These are phyloP conservation scores for Daedaleopsis sinensis DNA, from an alignment of 768 basidiomycete genomes.

Conservation along the genomic window DNA sequence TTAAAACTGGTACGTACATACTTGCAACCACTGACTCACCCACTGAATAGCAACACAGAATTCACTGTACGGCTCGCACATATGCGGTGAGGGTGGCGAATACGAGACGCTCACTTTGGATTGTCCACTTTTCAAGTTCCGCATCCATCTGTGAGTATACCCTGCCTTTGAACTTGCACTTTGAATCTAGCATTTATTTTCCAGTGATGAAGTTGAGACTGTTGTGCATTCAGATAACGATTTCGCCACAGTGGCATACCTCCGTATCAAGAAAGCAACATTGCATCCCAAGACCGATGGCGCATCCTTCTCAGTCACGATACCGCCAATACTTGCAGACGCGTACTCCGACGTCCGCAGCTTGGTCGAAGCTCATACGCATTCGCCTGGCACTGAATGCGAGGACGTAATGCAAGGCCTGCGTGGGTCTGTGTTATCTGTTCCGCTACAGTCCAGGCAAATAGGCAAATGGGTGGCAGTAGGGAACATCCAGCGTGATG, in stretches of 20 bases:
- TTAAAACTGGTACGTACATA: constrained; percentile 60
- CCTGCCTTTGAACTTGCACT: neutral
- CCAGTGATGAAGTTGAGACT: constrained; percentile 61
- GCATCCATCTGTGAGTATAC: constrained; percentile 65
- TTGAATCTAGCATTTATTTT: neutral
- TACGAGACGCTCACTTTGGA: constrained; percentile 94
- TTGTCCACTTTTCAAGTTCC: constrained; percentile 83
- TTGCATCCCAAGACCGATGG: constrained; percentile 57
- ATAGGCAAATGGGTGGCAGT: constrained; percentile 72
- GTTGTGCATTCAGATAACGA: constrained; percentile 81
- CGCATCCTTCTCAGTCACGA: constrained; percentile 24
- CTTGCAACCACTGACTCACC: neutral
- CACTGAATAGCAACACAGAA: constrained; percentile 50
- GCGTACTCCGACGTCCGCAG: constrained; percentile 30
- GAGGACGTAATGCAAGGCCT: neutral
- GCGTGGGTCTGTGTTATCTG: neutral
- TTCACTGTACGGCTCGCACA: constrained; percentile 81
- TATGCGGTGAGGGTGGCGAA: constrained; percentile 98
- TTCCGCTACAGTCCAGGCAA: constrained; percentile 17
- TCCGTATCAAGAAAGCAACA: constrained; percentile 73
- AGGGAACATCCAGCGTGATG: constrained; percentile 51
- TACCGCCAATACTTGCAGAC: constrained; percentile 61
- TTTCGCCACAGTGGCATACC: constrained; percentile 90
- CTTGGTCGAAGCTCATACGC: neutral
- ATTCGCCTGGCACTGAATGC: neutral